A percentile compares a stretch with the other conserved stretches of the same genome.
phyloP scores from a whole-genome alignment of 1,284 basidiomycete species.

The Apiotrichum gamsii region DNA sequence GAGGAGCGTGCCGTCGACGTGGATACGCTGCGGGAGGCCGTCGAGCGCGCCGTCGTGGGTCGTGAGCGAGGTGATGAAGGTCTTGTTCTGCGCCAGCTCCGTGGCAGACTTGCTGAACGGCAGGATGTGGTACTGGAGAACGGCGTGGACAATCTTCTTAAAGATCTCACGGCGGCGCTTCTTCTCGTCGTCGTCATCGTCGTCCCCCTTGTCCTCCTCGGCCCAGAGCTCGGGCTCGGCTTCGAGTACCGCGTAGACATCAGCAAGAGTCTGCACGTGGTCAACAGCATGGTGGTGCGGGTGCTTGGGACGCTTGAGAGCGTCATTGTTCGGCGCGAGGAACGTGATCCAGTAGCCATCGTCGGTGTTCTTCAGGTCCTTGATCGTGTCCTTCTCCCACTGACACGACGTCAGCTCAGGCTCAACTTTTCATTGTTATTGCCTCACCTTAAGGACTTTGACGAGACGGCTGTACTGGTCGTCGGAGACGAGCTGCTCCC shows the following conservation, averaged over 20 bases:
- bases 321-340: conserved; percentile 47
- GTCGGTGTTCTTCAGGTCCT: conserved; percentile 38
- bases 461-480: conserved; percentile 43
- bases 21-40: conserved; percentile 55
- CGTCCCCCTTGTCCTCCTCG: conserved; percentile 21
- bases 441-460: conserved; percentile 43
- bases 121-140: conserved; percentile 61
- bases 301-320: conserved; percentile 36
- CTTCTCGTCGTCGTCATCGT: conserved; percentile 53
- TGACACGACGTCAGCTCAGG: conserved; percentile 2
- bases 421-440: neutral
- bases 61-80: conserved; percentile 56
- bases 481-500: conserved; percentile 41
- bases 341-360: conserved; percentile 43
- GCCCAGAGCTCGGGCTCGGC: conserved; percentile 22
- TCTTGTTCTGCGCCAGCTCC: conserved; percentile 56
- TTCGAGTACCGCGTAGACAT: neutral
- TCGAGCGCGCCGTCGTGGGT: conserved; percentile 54
- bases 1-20: conserved; percentile 50
- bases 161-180: conserved; percentile 52
- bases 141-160: conserved; percentile 53
- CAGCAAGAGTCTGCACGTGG: neutral
- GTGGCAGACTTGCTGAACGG: conserved; percentile 48
- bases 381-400: conserved; percentile 36
- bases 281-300: conserved; percentile 33